Evolutionary conservation across 108 stramenopile genomes (phyloP), one percentile per base, ranked within the genome.

Genomic region (Asterionellopsis glacialis): DNA sequence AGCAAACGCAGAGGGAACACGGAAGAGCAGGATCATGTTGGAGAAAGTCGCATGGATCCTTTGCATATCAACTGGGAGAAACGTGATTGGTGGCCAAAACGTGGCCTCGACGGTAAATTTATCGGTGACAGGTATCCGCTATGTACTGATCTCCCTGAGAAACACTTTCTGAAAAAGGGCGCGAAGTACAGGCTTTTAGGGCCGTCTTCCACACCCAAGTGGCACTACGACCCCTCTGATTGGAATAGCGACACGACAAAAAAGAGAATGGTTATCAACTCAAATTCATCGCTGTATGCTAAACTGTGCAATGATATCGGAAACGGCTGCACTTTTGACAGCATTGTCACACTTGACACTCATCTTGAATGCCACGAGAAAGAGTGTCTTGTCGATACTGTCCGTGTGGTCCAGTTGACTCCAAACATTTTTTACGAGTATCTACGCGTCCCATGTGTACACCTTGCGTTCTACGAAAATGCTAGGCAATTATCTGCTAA

Each of bases 51-150:
- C 44, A 15, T 81, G 10, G 83, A 84, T 64, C 79, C 75, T 11
- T 69, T 81, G 76, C 22, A 58, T 3, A 75, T 85, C 28, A 41
- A 59, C 12, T 5, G 15, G 6, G n/a, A 58, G 11, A 51, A 59
- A 58, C 71, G 72, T 22, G 81, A 82, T 56, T 45, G 56, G 23
- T 84, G 77, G 59, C 81, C 83, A 3, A 88, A 82, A 63, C 61
- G 70, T 26, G 75, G 79, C 40, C 65, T 84, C 21, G 22, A 67
- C 14, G 72, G 73, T n/a, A 77, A 69, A 5, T 80, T 65, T 45
- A 75, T 75, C 19, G 79, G 79, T 13, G 74, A 75, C 56, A 27
- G 71, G 38, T 61, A 60, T 22, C 79, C 79, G 27, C 59, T 80
- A 3, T 80, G 79, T 48, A 63, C 61, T 19, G 75, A 81, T 42